phyloP scores from a whole-genome alignment of 306 rosid genomes.

The Cucumis cinereus region DNA sequence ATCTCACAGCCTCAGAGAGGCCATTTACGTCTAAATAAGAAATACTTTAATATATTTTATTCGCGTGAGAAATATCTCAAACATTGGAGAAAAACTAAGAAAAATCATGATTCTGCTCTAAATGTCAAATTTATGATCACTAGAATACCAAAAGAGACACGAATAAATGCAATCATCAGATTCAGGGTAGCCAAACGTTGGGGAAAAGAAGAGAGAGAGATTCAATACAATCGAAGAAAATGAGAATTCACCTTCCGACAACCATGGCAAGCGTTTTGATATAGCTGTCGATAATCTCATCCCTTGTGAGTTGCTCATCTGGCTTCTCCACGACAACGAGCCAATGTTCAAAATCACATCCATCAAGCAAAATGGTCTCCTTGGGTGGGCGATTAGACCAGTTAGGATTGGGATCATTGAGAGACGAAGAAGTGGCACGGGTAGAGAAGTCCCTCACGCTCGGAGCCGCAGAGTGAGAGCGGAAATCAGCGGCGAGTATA shows the following conservation, averaged over 20 bases:
- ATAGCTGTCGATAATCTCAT: conserved; percentile 62
- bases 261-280: conserved; percentile 63
- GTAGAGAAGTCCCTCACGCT: conserved; percentile 37
- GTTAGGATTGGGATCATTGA: conserved; percentile 82
- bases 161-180: background rate
- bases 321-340: conserved; percentile 89
- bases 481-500: conserved; percentile 10
- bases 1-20: background rate
- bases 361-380: conserved; percentile 87
- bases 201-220: background rate
- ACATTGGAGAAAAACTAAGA: background rate
- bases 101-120: background rate
- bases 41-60: background rate
- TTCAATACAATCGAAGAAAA: background rate
- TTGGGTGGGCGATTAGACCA: conserved; percentile 93
- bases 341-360: conserved; percentile 98
- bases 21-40: background rate
- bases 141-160: background rate
- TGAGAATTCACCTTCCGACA: conserved; percentile 45
- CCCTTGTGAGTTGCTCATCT: conserved; percentile 52
- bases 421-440: conserved; percentile 74
- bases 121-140: background rate
- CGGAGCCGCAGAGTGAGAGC: conserved; percentile 5
- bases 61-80: background rate
- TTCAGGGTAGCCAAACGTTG: too few species aligned